Percentiles rank a stretch among this genome's conserved stretches.
Conservation (phyloP, 2,329 filamentous ascomycete species). For the Alternaria metachromatica region DNA sequence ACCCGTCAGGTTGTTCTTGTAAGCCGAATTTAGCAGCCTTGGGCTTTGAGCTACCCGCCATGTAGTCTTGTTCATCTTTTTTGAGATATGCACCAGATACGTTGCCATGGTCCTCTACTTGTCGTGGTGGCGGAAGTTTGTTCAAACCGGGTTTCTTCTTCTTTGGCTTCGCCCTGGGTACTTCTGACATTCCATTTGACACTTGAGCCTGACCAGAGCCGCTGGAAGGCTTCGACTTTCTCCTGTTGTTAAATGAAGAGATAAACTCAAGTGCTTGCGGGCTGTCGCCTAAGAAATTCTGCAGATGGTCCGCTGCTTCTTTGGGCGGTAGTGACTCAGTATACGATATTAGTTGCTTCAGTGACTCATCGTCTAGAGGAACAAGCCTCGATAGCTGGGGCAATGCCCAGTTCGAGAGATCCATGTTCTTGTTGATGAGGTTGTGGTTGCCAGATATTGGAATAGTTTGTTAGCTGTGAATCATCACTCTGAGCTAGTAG, state of each 20-base stretch:
- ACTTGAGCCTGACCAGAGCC: conserved; percentile 19
- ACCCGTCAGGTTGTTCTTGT: conserved; percentile 59
- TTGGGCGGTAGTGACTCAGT: conserved; percentile 76
- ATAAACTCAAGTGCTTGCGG: conserved; percentile 76
- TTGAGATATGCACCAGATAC: conserved; percentile 77
- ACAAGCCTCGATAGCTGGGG: conserved; percentile 80
- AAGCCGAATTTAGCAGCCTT: conserved; percentile 55
- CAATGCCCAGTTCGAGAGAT: conserved; percentile 63
- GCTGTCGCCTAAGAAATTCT: conserved; percentile 86
- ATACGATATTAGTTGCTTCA: conserved; percentile 85
- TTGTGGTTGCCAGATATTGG: conserved; percentile 5
- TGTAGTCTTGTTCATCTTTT: conserved; percentile 76
- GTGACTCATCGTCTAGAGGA: conserved; percentile 81
- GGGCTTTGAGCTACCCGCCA: conserved; percentile 55
- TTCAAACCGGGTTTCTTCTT: conserved; percentile 52
- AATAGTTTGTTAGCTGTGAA: conserved; percentile 18
- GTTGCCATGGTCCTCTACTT: conserved; percentile 67
- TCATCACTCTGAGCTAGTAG: conserved; percentile 24
- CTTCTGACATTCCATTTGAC: conserved; percentile 34
- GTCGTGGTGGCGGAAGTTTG: conserved; percentile 52
- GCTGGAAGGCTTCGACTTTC: conserved; percentile 47
- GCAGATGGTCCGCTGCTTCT: conserved; percentile 83
- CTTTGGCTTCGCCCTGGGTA: conserved; percentile 43
- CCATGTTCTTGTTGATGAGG: conserved; percentile 35
- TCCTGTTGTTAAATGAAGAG: conserved; percentile 74